Percentiles rank a stretch among this genome's conserved stretches.
Evolutionary conservation across 1,139 yeast genomes (phyloP).

Genomic region (Kodamaea alishanica): DNA sequence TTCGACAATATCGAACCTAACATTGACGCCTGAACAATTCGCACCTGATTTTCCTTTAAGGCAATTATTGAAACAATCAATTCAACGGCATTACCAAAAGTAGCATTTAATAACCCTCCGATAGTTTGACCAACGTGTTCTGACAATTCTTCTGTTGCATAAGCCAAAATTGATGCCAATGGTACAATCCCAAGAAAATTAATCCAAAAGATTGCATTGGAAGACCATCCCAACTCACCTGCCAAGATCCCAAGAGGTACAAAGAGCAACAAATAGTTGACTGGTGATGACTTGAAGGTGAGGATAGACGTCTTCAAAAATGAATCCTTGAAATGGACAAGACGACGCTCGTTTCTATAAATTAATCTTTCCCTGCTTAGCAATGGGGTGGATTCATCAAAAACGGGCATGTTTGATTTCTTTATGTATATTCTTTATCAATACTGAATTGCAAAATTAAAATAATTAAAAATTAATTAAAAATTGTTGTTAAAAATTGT

Average conservation of each 20-base stretch:
- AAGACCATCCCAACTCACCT: constrained; percentile 55
- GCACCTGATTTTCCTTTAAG: constrained; percentile 74
- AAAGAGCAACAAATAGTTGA: constrained; percentile 71
- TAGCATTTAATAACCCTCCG: constrained; percentile 92
- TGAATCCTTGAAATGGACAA: constrained; percentile 5
- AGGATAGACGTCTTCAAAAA: constrained; percentile 11
- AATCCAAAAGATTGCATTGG: constrained; percentile 61
- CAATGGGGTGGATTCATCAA: constrained; percentile 12
- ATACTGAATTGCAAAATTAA: no score
- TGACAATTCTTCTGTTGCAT: constrained; percentile 89
- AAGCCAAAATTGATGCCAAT: constrained; percentile 82
- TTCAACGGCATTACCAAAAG: constrained; percentile 90
- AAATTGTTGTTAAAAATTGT: no score
- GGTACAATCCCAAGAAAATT: constrained; percentile 92
- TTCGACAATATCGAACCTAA: constrained; percentile 89
- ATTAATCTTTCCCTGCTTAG: constrained; percentile 7
- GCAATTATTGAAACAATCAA: constrained; percentile 92
- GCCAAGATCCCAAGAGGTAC: constrained; percentile 86
- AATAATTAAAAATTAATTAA: no score
- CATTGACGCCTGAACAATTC: constrained; percentile 97
- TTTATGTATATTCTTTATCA: no score
- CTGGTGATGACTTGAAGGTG: constrained; percentile 63
- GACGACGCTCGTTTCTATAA: constrained; percentile 3
- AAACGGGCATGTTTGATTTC: constrained; percentile 9
- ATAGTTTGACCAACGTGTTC: constrained; percentile 83